phyloP scores from a whole-genome alignment of 495 filamentous ascomycete species.

The Xylaria longipes region DNA sequence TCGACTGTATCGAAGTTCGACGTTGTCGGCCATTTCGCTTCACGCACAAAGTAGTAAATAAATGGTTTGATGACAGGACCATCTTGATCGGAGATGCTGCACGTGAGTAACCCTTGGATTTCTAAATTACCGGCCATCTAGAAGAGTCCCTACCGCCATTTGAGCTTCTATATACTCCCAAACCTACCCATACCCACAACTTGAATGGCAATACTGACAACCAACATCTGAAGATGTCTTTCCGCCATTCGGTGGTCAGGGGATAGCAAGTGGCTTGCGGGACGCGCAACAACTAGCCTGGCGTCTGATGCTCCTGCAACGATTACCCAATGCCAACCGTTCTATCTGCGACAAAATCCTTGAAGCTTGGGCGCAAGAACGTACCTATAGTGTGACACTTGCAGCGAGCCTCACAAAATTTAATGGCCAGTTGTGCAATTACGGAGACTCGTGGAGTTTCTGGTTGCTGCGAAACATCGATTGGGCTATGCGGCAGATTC shows the following conservation, averaged over 20 bases:
- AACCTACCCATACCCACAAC: not conserved
- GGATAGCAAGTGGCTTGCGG: constrained; percentile 54
- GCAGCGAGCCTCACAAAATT: constrained; percentile 35
- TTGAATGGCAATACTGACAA: constrained; percentile 19
- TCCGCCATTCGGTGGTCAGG: constrained; percentile 63
- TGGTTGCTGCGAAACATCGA: constrained; percentile 30
- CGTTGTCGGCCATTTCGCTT: constrained; percentile 59
- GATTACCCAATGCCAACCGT: constrained; percentile 22
- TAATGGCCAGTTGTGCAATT: constrained; percentile 39
- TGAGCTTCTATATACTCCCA: not conserved
- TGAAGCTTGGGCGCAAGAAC: constrained; percentile 36
- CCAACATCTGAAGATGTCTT: constrained; percentile 49
- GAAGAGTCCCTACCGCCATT: not conserved
- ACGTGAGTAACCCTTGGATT: not conserved
- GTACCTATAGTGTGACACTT: constrained; percentile 32
- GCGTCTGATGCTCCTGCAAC: constrained; percentile 52
- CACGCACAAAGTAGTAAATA: constrained; percentile 56
- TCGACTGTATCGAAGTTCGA: constrained; percentile 56
- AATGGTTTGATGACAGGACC: constrained; percentile 53
- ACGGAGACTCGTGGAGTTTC: constrained; percentile 26
- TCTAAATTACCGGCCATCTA: no score
- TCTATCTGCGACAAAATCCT: constrained; percentile 29
- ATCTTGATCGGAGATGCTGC: constrained; percentile 61
- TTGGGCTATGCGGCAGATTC: constrained; percentile 25
- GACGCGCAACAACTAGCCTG: constrained; percentile 52